Evolutionary conservation across 1,284 basidiomycete species (phyloP), one percentile per base, ranked within the genome.

Genomic region (Cutaneotrichosporon sp.): DNA sequence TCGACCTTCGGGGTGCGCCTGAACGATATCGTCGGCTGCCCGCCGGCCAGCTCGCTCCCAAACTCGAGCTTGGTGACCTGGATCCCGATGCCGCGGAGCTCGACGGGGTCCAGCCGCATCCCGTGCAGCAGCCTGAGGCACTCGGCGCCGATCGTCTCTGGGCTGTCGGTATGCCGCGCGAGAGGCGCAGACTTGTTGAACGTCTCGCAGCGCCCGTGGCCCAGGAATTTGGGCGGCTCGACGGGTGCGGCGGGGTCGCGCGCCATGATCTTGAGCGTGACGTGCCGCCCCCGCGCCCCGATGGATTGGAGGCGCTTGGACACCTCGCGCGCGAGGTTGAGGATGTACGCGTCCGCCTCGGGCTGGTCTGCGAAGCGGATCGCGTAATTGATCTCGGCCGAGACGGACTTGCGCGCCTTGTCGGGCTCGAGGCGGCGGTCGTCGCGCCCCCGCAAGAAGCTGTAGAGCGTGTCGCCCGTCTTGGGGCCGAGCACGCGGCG

Each of bases 171-270:
- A 3, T 91, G 87, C 3, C 83, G 80, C 4, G 82, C 87, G 1
- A 95, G 81, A 1, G 85, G 78, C 0, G 80, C 80, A 67, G 90
- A 89, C 73, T 89, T 90, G 74, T 87, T 93, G 80, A 89, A 90
- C 0, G 87, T 84, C 58, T 94, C 88, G 76, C 94, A 97, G 11
- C 85, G 79, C 1, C 95, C 95, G 72, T 98, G 95, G 0, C 95
- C 95, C 68, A 98, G 83, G 67, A 97, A 97, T 90, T 98, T 99
- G 0, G 95, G 89, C n/a, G 91, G 86, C 72, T 99, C 97, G 13
- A 90, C 82, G 0, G 95, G 94, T 0, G 95, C 92, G 57, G 85
- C 86, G 0, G 90, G 87, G 74, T 92, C 88, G 8, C 95, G 85
- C 67, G 88, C 88, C 90, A 98, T 89, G 64, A 98, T 82, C 77